A percentile compares a stretch with the other conserved stretches of the same genome.
phyloP scores from a whole-genome alignment of 2,329 filamentous ascomycete species.

The Bipolaris sorokiniana region DNA sequence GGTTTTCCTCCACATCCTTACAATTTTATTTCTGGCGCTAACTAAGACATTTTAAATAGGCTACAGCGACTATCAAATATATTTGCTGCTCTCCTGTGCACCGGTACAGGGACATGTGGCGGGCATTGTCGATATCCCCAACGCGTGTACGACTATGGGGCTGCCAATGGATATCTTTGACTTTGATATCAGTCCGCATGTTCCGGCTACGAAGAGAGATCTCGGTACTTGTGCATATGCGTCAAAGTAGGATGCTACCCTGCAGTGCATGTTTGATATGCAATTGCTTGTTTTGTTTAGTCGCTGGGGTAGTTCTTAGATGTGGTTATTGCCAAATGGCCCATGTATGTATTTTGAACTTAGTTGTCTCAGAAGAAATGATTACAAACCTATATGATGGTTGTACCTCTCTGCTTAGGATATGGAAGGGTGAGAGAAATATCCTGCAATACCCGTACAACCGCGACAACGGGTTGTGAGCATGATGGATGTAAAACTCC shows the following conservation, averaged over 20 bases:
- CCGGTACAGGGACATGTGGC: slow-evolving; percentile 88
- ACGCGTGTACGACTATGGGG: slow-evolving; percentile 87
- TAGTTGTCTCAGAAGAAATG: not conserved
- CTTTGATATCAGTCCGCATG: slow-evolving; percentile 81
- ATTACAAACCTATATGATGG: no score
- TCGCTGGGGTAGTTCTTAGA: not conserved
- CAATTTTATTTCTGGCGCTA: not conserved
- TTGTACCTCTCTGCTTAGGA: no score
- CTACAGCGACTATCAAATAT: slow-evolving; percentile 77
- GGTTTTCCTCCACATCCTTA: not conserved
- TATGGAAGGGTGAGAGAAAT: no score
- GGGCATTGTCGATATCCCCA: slow-evolving; percentile 86
- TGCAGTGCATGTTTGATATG: not conserved
- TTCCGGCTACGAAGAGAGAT: slow-evolving; percentile 65
- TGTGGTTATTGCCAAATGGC: not conserved
- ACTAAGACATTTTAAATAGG: slow-evolving; percentile 32
- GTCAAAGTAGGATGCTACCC: slow-evolving; percentile 37
- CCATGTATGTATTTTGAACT: not conserved
- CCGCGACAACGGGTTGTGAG: no score
- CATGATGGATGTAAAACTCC: no score
- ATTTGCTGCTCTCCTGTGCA: slow-evolving; percentile 82
- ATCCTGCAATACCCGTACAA: no score
- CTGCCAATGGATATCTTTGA: slow-evolving; percentile 94
- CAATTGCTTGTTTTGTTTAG: not conserved
- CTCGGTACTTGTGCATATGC: slow-evolving; percentile 74